Evolutionary conservation across 2,329 filamentous ascomycete genomes (phyloP).

Genomic region (Phaeosphaeria sp.): DNA sequence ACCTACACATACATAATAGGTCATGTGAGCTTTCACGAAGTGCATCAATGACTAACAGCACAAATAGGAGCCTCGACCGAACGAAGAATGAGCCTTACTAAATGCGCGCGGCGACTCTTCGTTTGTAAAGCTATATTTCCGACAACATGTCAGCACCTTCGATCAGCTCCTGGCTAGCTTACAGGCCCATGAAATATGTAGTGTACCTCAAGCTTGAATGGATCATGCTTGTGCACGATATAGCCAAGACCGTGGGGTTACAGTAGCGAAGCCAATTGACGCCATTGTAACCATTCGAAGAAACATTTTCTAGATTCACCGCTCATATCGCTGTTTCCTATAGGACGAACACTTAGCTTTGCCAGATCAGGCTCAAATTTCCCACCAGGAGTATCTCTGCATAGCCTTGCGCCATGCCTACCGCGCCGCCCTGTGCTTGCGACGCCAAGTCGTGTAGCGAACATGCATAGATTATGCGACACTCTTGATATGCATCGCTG

Average conservation of each 20-base stretch:
- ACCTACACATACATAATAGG: no score
- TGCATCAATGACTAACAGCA: not conserved
- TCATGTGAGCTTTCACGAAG: not conserved
- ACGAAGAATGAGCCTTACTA: not conserved
- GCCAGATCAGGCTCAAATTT: not conserved
- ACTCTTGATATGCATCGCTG: not conserved
- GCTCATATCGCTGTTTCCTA: slow-evolving; percentile 2
- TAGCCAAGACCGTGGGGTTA: not conserved
- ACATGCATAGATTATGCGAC: not conserved
- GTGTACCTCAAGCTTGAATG: not conserved
- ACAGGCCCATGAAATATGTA: not conserved
- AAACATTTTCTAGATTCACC: slow-evolving; percentile 1
- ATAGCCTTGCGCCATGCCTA: not conserved
- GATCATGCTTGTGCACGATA: not conserved
- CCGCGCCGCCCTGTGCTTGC: not conserved
- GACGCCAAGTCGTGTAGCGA: slow-evolving; percentile 3
- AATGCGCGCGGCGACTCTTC: not conserved
- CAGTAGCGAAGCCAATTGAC: not conserved
- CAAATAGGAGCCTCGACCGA: not conserved
- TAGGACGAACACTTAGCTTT: not conserved
- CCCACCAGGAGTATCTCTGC: slow-evolving; percentile 1
- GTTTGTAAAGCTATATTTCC: not conserved
- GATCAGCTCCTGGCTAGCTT: not conserved
- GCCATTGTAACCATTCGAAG: slow-evolving; percentile 3
- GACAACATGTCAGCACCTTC: not conserved